Percentiles rank a stretch among this genome's conserved stretches.
phyloP scores from a whole-genome alignment of 2,329 filamentous ascomycete genomes.

The Cladorrhinum sp. region DNA sequence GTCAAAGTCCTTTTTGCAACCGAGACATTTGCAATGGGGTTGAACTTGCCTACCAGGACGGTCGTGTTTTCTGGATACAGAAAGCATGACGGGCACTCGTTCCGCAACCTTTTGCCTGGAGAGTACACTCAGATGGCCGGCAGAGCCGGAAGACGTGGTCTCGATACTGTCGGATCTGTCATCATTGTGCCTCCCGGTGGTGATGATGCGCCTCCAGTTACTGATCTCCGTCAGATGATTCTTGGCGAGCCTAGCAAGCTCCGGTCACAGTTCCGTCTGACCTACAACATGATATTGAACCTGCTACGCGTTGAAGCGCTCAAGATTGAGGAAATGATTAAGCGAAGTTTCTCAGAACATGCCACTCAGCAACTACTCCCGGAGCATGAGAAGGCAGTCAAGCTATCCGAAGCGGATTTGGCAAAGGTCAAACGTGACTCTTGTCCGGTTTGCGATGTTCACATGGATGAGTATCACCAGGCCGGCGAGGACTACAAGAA shows the following conservation, averaged over 20 bases:
- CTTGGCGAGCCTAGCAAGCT: conserved; percentile 93
- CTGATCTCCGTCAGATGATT: conserved; percentile 87
- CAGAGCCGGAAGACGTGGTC: conserved; percentile 84
- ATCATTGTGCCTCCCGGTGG: conserved; percentile 84
- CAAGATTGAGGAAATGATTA: conserved; percentile 99
- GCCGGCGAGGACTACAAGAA: conserved; percentile 76
- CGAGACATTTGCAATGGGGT: conserved; percentile 97
- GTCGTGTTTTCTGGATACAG: conserved; percentile 97
- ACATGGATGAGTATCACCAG: conserved; percentile 77
- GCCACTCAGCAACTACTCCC: conserved; percentile 91
- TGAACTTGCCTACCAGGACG: conserved; percentile 92
- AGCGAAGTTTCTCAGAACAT: conserved; percentile 97
- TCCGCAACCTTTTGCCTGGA: conserved; percentile 85
- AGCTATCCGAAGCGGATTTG: conserved; percentile 85
- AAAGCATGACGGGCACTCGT: conserved; percentile 91
- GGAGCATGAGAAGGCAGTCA: conserved; percentile 93
- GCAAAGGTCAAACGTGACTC: conserved; percentile 84
- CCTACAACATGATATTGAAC: conserved; percentile 99
- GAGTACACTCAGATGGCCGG: conserved; percentile 99
- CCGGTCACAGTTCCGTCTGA: conserved; percentile 91
- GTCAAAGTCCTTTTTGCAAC: conserved; percentile 98
- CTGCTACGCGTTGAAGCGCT: conserved; percentile 90
- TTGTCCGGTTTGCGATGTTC: conserved; percentile 76
- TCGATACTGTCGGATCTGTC: conserved; percentile 89
- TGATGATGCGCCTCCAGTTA: conserved; percentile 84